These are phyloP conservation scores for Talaromyces sp. DNA, from an alignment of 2,329 filamentous ascomycete species.

Conservation along the genomic window DNA sequence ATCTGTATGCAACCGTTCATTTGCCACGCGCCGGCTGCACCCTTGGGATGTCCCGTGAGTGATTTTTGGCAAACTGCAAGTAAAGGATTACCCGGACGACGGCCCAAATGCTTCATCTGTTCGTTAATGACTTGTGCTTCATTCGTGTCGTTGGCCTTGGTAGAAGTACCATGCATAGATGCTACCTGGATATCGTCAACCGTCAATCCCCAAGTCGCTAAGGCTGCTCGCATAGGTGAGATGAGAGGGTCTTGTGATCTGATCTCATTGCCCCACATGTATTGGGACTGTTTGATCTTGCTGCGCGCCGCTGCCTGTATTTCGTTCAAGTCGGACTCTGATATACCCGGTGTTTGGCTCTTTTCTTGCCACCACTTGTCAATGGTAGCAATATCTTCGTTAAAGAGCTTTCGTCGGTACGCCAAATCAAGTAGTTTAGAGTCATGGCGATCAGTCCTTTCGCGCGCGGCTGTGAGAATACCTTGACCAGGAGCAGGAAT, in stretches of 20 bases:
- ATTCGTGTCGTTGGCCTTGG: conserved; percentile 98
- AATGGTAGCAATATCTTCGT: conserved; percentile 28
- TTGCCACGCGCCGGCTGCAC: conserved; percentile 99
- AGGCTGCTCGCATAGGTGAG: conserved; percentile 87
- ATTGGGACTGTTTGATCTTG: conserved; percentile 91
- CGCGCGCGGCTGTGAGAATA: conserved; percentile 74
- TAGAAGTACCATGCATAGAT: conserved; percentile 98
- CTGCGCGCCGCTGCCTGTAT: conserved; percentile 63
- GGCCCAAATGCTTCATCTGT: conserved; percentile 89
- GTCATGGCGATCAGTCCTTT: conserved; percentile 84
- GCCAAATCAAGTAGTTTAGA: conserved; percentile 95
- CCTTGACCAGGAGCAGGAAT: conserved; percentile 95
- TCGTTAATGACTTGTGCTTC: conserved; percentile 98
- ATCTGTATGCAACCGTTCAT: conserved; percentile 97
- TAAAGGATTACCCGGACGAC: conserved; percentile 92
- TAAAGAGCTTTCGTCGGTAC: conserved; percentile 63
- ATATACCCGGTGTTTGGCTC: neutral
- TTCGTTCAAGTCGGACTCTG: neutral
- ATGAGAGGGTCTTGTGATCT: conserved; percentile 95
- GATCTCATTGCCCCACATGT: conserved; percentile 95
- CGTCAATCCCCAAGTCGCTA: conserved; percentile 96
- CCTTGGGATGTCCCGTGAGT: conserved; percentile 97
- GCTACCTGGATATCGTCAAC: conserved; percentile 92
- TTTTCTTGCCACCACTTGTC: conserved; percentile 61
- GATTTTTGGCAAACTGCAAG: conserved; percentile 77